Base-by-base conservation (phyloP, 306 rosid genomes). In the Medicago lupulina region DNA sequence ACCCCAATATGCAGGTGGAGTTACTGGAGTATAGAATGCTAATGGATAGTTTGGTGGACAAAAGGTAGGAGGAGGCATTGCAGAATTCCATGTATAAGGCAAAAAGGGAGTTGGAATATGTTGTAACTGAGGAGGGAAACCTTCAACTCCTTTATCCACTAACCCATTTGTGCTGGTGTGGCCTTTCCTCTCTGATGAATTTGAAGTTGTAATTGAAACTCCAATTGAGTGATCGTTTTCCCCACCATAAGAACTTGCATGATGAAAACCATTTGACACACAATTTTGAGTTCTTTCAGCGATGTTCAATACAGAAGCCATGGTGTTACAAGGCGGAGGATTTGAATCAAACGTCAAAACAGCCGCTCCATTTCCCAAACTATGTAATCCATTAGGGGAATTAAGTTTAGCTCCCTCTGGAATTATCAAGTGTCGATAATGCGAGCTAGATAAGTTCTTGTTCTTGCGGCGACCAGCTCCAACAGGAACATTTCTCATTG, bases 381-480 rank as follows among this genome's bases (percentile, higher is more conserved):
- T 67, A 38, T 82, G 83, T 7, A 62, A 73, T 78, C 88, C 92
- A 68, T 75, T 85, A 16, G 84, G 54, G 13, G 70, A 53, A 65
- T 81, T 79, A 50, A 76, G 85, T 39, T 61, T 67, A 40, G 84
- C 84, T 15, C 81, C 77, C 46, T 88, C 90, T 0, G 97, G 78
- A 63, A 87, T 66, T 40, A 92, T 74, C 36, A 90, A 41, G 41
- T 88, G 95, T 40, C 74, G 86, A 53, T 83, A 90, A 19, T 86
- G 95, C 11, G 93, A 81, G 16, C 84, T 76, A 2, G 89, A 76
- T 9, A 86, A 71, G 76, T 43, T 92, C 75, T 92, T 95, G 89
- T 87, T 92, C 86, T 89, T 95, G 17, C 98, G 88, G 10, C 97
- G 97, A 50, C 98, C 98, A 19, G 98, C 96, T 0, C 97, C 98